Base-by-base conservation (phyloP, 179 eudicot genomes). In the Patellifolia procumbens region DNA sequence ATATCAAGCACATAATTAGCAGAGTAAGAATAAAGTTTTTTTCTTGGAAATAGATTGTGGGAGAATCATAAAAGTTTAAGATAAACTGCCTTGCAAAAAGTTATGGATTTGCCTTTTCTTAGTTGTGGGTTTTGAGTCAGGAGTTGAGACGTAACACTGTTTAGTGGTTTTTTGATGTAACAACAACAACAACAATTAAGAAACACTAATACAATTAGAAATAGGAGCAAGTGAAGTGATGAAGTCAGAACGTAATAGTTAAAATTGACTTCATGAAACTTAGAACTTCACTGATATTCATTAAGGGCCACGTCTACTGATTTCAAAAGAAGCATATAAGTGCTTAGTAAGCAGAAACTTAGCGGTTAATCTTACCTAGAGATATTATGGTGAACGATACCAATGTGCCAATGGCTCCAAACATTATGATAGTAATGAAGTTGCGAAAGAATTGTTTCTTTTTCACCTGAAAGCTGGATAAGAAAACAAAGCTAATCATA, bases 381-480 rank as follows among this genome's bases (percentile, higher is more conserved):
- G 97, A 89, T 82, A 95, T 90, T 87, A 89, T 86, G 82, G 78
- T 80, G 78, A 91, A 91, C 59, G 99, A 95, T 80, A 95, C 88
- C 77, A 90, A 68, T 72, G 99, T 95, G 73, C 99, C 99, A 85
- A 93, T 12, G 11, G 89, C 97, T 80, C 99, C 99, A 85, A 90
- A 95, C 85, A 86, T 24, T 45, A 86, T 79, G 74, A 95, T 95
- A 60, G 99, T 95, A 81, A 90, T 86, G 85, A 95, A 91, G 73
- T 95, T 95, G 65, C 98, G 98, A 67, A 95, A 93, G 77, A 95
- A 95, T 43, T 91, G 95, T 81, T 95, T 95, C 91, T 95, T 95
- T 80, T 95, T 95, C 74, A 95, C 98, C 86, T 95, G 99, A 85
- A 95, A 95, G 85, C 99, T 95, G 94, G 49, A 74, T 64, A 76